Conservation (phyloP, 371 early-diverging fungal species). For the Ordospora pajunii region DNA sequence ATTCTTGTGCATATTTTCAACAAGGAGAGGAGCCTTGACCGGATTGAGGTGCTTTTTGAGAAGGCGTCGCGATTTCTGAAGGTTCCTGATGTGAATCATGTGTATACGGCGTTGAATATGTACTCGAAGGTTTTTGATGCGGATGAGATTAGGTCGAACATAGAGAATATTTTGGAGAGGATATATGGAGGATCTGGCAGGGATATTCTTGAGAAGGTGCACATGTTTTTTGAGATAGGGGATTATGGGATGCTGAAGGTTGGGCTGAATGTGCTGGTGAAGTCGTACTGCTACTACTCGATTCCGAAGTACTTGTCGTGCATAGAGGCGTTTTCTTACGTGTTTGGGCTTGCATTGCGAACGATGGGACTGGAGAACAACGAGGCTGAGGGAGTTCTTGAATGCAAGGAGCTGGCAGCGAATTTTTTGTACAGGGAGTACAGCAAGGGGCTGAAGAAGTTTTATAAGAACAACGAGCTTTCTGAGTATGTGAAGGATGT, state of each 20-base stretch:
- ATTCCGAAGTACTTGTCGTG: conserved; percentile 43
- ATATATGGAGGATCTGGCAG: conserved; percentile 43
- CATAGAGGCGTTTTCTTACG: conserved; percentile 26
- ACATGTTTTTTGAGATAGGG: neutral
- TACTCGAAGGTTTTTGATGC: conserved; percentile 20
- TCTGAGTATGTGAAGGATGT: conserved; percentile 10
- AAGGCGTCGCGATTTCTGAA: conserved; percentile 5
- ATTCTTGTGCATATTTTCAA: conserved; percentile 40
- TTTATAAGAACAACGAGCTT: conserved; percentile 45
- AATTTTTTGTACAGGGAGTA: conserved; percentile 49
- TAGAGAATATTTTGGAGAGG: conserved; percentile 33
- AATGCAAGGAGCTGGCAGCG: conserved; percentile 52
- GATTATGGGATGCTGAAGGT: conserved; percentile 37
- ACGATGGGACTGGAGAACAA: conserved; percentile 23
- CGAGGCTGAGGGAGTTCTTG: conserved; percentile 15
- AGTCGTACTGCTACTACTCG: conserved; percentile 50
- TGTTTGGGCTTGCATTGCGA: conserved; percentile 36
- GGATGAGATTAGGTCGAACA: conserved; percentile 40
- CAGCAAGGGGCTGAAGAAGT: conserved; percentile 58
- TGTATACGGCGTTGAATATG: conserved; percentile 15
- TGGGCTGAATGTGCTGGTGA: conserved; percentile 47
- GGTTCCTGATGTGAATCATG: neutral
- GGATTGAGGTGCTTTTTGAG: neutral
- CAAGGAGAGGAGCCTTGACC: conserved; percentile 2
- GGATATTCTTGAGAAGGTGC: conserved; percentile 23